These are phyloP conservation scores for Closterium sp. DNA, from an alignment of 139 green algal genomes.

Conservation along the genomic window DNA sequence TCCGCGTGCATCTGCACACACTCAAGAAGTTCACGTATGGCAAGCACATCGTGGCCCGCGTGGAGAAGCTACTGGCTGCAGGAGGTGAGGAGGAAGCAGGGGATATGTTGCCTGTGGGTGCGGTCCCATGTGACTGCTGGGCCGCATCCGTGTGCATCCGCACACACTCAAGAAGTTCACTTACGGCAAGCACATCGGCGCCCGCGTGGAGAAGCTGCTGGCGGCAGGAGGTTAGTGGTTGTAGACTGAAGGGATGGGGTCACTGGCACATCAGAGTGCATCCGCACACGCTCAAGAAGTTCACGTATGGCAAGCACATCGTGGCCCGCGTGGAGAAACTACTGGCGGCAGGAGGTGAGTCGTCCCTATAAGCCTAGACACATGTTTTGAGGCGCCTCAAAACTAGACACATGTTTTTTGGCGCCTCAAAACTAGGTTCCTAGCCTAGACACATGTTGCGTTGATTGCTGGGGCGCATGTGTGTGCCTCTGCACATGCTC, in stretches of 20 bases:
- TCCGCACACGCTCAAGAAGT: constrained; percentile 75
- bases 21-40: constrained; percentile 85
- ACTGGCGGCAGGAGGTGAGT: constrained; percentile 46
- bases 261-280: constrained; percentile 68
- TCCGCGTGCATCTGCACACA: constrained; percentile 70
- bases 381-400: too few relatives aligned
- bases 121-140: too few relatives aligned
- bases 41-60: constrained; percentile 88
- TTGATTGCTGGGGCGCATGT: too few relatives aligned
- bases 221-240: constrained; percentile 47
- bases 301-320: constrained; percentile 94
- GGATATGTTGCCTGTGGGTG: not conserved
- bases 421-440: too few relatives aligned
- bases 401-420: too few relatives aligned
- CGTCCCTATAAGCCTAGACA: too few relatives aligned
- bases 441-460: too few relatives aligned
- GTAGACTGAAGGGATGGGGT: constrained; percentile 67
- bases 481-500: too few relatives aligned
- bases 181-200: constrained; percentile 94
- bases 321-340: constrained; percentile 79
- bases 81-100: constrained; percentile 25
- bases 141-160: constrained; percentile 70
- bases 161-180: constrained; percentile 74
- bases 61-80: constrained; percentile 69
- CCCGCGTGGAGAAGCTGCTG: constrained; percentile 74